These are phyloP conservation scores for Dacryopinax primogenitus DNA, from an alignment of 768 basidiomycete species.

Conservation along the genomic window DNA sequence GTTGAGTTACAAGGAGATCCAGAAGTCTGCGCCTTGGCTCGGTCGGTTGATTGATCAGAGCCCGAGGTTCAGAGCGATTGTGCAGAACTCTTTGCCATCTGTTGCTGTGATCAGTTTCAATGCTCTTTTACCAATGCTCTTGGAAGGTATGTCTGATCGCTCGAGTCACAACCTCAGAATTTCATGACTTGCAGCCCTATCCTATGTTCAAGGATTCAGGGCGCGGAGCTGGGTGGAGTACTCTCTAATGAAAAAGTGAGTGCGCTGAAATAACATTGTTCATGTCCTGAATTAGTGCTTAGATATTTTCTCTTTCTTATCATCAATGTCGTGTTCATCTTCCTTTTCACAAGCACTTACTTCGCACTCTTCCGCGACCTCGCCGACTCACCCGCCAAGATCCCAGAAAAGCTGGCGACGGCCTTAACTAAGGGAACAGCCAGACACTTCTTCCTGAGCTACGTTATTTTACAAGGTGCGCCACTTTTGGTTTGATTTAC, in stretches of 20 bases:
- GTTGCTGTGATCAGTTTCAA: conserved; percentile 85
- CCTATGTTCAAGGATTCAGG: conserved; percentile 79
- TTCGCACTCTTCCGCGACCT: conserved; percentile 84
- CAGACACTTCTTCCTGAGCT: conserved; percentile 74
- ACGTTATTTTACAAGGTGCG: conserved; percentile 70
- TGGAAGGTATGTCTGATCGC: conserved; percentile 52
- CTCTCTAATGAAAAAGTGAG: conserved; percentile 79
- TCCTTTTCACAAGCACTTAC: conserved; percentile 81
- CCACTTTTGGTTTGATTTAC: not conserved
- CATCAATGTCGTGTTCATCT: conserved; percentile 87
- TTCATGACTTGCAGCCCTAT: conserved; percentile 38
- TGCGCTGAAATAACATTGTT: conserved; percentile 6
- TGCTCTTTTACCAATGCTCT: conserved; percentile 70
- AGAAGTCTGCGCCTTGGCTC: conserved; percentile 78
- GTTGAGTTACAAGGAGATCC: conserved; percentile 86
- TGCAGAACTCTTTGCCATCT: conserved; percentile 88
- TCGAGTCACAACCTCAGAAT: conserved; percentile 11
- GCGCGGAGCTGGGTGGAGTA: conserved; percentile 91
- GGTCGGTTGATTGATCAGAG: conserved; percentile 72
- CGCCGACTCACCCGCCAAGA: conserved; percentile 84
- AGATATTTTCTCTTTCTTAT: conserved; percentile 92
- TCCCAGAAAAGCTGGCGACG: conserved; percentile 81
- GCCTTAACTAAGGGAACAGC: conserved; percentile 69
- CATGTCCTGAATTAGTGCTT: conserved; percentile 11
- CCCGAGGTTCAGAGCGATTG: conserved; percentile 66